phyloP scores from a whole-genome alignment of 2,329 filamentous ascomycete genomes.

The Hortaea werneckii region DNA sequence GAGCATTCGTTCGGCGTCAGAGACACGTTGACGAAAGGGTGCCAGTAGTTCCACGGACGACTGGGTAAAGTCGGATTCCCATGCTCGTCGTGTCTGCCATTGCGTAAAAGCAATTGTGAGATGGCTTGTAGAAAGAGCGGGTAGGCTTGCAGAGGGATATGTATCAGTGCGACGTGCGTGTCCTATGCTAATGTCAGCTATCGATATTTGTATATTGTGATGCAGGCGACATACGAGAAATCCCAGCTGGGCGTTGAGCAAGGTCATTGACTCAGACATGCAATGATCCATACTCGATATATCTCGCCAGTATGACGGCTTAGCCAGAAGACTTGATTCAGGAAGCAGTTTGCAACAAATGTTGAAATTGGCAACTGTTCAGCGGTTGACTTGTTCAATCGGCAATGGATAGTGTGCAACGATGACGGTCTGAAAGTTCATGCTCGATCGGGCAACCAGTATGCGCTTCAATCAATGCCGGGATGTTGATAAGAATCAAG shows the following conservation, averaged over 20 bases:
- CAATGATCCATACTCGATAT: slow-evolving; percentile 12
- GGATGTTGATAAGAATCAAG: neutral
- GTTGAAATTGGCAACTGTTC: slow-evolving; percentile 1
- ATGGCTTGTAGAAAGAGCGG: slow-evolving; percentile 74
- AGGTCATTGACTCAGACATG: slow-evolving; percentile 29
- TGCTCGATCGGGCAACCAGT: slow-evolving; percentile 23
- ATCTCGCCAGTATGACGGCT: no score
- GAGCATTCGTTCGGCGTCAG: slow-evolving; percentile 89
- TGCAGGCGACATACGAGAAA: slow-evolving; percentile 33
- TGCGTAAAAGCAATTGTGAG: slow-evolving; percentile 62
- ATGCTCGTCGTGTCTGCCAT: slow-evolving; percentile 28
- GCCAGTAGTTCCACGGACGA: slow-evolving; percentile 41
- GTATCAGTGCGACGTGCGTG: slow-evolving; percentile 76
- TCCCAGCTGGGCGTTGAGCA: slow-evolving; percentile 39
- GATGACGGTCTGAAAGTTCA: slow-evolving; percentile 21
- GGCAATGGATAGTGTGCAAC: slow-evolving; percentile 18
- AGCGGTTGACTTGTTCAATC: slow-evolving; percentile 21
- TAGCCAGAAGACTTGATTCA: no score
- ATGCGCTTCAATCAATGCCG: neutral
- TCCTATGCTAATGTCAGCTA: slow-evolving; percentile 47
- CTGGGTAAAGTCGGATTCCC: slow-evolving; percentile 26
- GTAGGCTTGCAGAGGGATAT: slow-evolving; percentile 74
- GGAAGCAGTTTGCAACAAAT: no score
- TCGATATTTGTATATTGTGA: neutral
- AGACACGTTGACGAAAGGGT: slow-evolving; percentile 86